These are phyloP conservation scores for Auricularia sp. DNA, from an alignment of 768 basidiomycete species.

Conservation along the genomic window DNA sequence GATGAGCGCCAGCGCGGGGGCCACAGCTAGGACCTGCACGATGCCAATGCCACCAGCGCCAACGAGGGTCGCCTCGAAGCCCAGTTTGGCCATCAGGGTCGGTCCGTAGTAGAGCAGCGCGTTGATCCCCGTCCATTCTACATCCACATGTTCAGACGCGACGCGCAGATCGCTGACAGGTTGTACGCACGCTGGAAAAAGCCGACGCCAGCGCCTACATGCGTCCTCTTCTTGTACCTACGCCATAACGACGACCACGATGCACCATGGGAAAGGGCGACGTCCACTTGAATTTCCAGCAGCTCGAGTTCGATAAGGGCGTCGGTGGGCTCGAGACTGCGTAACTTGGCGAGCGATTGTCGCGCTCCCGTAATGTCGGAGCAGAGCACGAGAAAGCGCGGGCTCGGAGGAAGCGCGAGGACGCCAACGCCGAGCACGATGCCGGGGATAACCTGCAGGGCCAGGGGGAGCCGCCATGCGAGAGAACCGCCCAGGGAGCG, in stretches of 20 bases:
- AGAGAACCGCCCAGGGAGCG: conserved; percentile 49
- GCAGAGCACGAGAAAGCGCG: conserved; percentile 45
- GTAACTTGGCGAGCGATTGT: conserved; percentile 43
- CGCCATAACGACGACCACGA: conserved; percentile 51
- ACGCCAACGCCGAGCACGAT: conserved; percentile 53
- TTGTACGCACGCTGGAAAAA: conserved; percentile 59
- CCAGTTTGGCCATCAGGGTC: conserved; percentile 53
- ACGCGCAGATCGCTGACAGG: conserved; percentile 15
- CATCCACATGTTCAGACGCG: not conserved
- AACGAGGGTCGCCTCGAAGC: conserved; percentile 50
- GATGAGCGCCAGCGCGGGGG: conserved; percentile 63
- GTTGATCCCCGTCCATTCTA: conserved; percentile 85
- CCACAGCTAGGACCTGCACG: conserved; percentile 63
- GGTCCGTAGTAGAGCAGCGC: conserved; percentile 78
- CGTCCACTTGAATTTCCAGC: not conserved
- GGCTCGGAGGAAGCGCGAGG: conserved; percentile 35
- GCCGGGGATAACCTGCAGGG: conserved; percentile 61
- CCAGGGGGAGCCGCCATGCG: conserved; percentile 73
- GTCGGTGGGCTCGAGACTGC: conserved; percentile 38
- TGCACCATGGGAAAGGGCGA: conserved; percentile 24
- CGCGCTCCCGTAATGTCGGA: conserved; percentile 51
- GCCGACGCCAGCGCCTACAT: conserved; percentile 66
- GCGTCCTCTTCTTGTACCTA: conserved; percentile 49
- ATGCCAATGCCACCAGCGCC: conserved; percentile 72
- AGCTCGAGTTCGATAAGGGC: conserved; percentile 36